phyloP scores from a whole-genome alignment of 495 filamentous ascomycete species.

The Penicillium tannophilum region DNA sequence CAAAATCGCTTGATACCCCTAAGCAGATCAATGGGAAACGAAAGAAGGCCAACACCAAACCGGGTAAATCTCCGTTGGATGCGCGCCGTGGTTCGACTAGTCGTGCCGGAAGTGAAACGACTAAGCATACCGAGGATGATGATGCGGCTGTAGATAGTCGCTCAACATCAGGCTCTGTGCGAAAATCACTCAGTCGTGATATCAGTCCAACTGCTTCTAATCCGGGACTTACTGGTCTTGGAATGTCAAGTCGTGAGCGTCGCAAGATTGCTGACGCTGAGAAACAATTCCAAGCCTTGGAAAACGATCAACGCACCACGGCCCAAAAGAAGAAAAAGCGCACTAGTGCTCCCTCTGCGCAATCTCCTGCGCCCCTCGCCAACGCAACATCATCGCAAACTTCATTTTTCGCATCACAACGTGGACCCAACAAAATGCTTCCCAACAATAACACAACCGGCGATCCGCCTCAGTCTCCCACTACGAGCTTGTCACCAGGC shows the following conservation, averaged over 20 bases:
- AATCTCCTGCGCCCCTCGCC: constrained; percentile 26
- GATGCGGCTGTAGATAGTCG: constrained; percentile 54
- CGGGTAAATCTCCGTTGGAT: constrained; percentile 65
- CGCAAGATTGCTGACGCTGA: constrained; percentile 85
- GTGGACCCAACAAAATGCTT: constrained; percentile 18
- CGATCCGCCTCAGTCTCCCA: constrained; percentile 35
- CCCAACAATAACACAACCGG: constrained; percentile 23
- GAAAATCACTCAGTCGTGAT: constrained; percentile 79
- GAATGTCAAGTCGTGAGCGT: constrained; percentile 82
- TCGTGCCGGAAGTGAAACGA: constrained; percentile 72
- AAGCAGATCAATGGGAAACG: constrained; percentile 49
- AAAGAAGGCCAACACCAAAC: constrained; percentile 62
- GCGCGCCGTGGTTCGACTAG: constrained; percentile 68
- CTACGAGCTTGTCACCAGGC: constrained; percentile 24
- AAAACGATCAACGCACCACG: constrained; percentile 49
- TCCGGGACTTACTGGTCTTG: constrained; percentile 45
- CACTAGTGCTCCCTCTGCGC: constrained; percentile 42
- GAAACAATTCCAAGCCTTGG: constrained; percentile 65
- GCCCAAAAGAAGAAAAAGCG: constrained; percentile 50
- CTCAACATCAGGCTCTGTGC: constrained; percentile 73
- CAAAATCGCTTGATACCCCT: constrained; percentile 44
- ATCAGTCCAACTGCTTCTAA: constrained; percentile 60
- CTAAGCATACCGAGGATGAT: constrained; percentile 50
- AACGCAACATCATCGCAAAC: constrained; percentile 20
- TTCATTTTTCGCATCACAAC: constrained; percentile 19